These are phyloP conservation scores for Pseudogymnoascus sp. DNA, from an alignment of 2,329 filamentous ascomycete species.

Conservation along the genomic window DNA sequence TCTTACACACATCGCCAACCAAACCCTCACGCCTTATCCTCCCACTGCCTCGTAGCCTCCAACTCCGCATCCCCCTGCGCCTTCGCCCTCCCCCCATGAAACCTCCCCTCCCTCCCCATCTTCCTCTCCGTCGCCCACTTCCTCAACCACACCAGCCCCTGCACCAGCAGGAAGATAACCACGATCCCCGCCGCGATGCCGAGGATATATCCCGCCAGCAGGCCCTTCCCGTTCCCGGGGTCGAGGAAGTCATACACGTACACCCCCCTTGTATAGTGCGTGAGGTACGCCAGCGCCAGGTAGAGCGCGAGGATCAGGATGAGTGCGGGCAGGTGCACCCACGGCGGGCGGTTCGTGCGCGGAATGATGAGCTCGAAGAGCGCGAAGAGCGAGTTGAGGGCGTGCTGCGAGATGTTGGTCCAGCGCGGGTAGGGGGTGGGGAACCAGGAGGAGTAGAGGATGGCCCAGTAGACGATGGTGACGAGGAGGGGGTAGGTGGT, in stretches of 20 bases:
- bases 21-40: conserved; percentile 12
- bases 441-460: conserved; percentile 50
- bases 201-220: conserved; percentile 17
- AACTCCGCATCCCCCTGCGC: conserved; percentile 19
- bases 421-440: conserved; percentile 44
- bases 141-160: conserved; percentile 11
- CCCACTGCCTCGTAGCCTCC: conserved; percentile 21
- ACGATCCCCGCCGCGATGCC: conserved; percentile 22
- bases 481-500: conserved; percentile 60
- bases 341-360: conserved; percentile 53
- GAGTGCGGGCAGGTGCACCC: conserved; percentile 58
- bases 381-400: conserved; percentile 63
- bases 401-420: conserved; percentile 66
- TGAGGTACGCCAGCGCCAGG: conserved; percentile 65
- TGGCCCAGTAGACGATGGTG: conserved; percentile 61
- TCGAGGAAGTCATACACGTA: conserved; percentile 79
- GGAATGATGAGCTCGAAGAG: conserved; percentile 67
- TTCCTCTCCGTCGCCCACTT: conserved; percentile 34
- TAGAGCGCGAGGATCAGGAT: conserved; percentile 65
- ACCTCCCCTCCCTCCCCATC: conserved; percentile 32
- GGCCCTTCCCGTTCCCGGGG: conserved; percentile 26
- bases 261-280: conserved; percentile 57
- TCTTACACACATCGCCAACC: not conserved
- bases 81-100: conserved; percentile 22
- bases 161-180: conserved; percentile 20